phyloP scores from a whole-genome alignment of 495 filamentous ascomycete species.

The Lophiostoma macrostomum region DNA sequence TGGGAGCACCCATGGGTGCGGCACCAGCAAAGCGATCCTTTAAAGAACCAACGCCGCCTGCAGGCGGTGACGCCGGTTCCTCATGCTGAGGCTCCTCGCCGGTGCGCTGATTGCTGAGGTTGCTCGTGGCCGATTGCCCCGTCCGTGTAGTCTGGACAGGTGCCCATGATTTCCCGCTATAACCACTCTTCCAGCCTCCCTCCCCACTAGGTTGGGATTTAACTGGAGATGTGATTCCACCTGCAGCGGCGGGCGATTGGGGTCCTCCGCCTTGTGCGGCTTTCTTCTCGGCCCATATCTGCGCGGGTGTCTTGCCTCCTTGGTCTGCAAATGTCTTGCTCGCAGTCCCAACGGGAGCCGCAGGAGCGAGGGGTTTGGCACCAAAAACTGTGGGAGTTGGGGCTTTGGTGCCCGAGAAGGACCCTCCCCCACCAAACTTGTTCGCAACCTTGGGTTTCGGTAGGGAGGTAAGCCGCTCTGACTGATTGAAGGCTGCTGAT shows the following conservation, averaged over 20 bases:
- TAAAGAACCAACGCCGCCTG: constrained; percentile 63
- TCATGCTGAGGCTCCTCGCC: constrained; percentile 54
- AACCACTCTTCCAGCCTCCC: constrained; percentile 80
- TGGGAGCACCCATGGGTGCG: constrained; percentile 61
- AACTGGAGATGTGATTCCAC: constrained; percentile 52
- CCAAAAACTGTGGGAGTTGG: constrained; percentile 67
- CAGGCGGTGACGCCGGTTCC: constrained; percentile 50
- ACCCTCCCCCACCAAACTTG: constrained; percentile 67
- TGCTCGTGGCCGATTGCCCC: constrained; percentile 59
- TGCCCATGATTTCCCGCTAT: constrained; percentile 83
- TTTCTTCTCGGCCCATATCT: constrained; percentile 97
- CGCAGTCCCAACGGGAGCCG: constrained; percentile 67
- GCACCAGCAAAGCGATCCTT: constrained; percentile 74
- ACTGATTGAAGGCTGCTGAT: constrained; percentile 61
- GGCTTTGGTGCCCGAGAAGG: constrained; percentile 82
- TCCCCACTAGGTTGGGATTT: constrained; percentile 65
- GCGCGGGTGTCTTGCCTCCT: constrained; percentile 93
- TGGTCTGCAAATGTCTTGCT: constrained; percentile 91
- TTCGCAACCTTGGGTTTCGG: constrained; percentile 94
- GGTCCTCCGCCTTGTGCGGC: constrained; percentile 66
- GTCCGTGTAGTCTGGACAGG: constrained; percentile 71
- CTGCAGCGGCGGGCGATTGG: constrained; percentile 34
- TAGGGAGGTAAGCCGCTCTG: constrained; percentile 78
- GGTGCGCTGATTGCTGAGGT: constrained; percentile 55
- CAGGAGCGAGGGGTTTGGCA: constrained; percentile 50